Evolutionary conservation across 2,329 filamentous ascomycete genomes (phyloP).

Genomic region (Xylariaceae sp.): DNA sequence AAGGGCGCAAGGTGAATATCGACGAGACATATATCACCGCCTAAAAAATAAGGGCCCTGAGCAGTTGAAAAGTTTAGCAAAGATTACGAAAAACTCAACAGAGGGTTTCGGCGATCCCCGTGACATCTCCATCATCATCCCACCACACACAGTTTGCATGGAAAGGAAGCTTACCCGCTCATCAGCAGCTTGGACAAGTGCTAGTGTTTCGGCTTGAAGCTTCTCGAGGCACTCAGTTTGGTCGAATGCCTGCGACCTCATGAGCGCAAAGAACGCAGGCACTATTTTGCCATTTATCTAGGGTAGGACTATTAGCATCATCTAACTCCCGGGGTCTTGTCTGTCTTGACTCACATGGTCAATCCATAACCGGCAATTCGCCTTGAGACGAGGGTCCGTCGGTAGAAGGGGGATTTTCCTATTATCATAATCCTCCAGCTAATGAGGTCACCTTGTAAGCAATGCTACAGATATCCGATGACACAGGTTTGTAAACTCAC

Average conservation of each 20-base stretch:
- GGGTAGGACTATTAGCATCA: conserved; percentile 1
- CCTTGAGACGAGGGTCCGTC: conserved; percentile 60
- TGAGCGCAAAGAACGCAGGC: conserved; percentile 69
- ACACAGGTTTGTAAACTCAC: conserved; percentile 39
- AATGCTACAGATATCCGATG: not conserved
- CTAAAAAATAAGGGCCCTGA: conserved; percentile 66
- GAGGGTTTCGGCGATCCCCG: no score
- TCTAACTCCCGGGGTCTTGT: not conserved
- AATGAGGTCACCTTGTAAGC: conserved; percentile 7
- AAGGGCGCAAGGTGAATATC: conserved; percentile 75
- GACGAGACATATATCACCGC: conserved; percentile 53
- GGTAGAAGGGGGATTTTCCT: conserved; percentile 60
- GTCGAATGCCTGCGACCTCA: conserved; percentile 59
- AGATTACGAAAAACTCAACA: not conserved
- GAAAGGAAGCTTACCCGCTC: conserved; percentile 35
- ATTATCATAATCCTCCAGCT: conserved; percentile 74
- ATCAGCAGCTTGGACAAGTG: conserved; percentile 45
- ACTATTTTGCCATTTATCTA: conserved; percentile 74
- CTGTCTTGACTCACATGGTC: conserved; percentile 60
- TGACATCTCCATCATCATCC: no score
- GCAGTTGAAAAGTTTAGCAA: conserved; percentile 8
- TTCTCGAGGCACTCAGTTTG: conserved; percentile 57
- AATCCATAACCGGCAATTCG: conserved; percentile 74
- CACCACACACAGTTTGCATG: no score
- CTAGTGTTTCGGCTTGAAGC: conserved; percentile 61